Conservation (phyloP, 192 early-diverging fungal genomes). For the Backusella mclennaniae region DNA sequence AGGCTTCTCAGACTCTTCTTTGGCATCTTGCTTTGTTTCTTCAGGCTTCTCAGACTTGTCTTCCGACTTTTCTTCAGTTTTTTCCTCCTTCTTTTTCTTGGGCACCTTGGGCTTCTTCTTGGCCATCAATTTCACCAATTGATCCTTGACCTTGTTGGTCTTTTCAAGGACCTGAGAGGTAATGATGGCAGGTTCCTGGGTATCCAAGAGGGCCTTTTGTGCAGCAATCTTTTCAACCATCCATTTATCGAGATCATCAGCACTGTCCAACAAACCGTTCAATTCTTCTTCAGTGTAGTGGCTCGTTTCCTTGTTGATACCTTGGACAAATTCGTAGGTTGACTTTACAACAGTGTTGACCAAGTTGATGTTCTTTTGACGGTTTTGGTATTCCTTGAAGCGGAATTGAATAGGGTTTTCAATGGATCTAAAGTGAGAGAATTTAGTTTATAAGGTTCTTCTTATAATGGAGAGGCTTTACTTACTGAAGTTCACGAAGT, state of each 20-base stretch:
- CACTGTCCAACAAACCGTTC: slow-evolving; percentile 46
- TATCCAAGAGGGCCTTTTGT: slow-evolving; percentile 56
- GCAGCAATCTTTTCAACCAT: slow-evolving; percentile 52
- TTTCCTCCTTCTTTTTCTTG: slow-evolving; percentile 21
- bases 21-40: neutral
- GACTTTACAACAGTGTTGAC: slow-evolving; percentile 34
- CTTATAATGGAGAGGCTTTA: neutral
- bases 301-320: slow-evolving; percentile 46
- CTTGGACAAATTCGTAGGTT: slow-evolving; percentile 40
- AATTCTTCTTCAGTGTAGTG: slow-evolving; percentile 59
- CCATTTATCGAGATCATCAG: slow-evolving; percentile 64
- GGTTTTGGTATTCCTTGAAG: slow-evolving; percentile 42
- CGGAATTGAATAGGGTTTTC: slow-evolving; percentile 50
- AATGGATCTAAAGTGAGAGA: slow-evolving; percentile 27
- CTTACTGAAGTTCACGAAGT: slow-evolving; percentile 45
- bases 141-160: slow-evolving; percentile 46
- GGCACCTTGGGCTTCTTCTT: slow-evolving; percentile 56
- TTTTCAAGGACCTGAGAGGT: slow-evolving; percentile 54
- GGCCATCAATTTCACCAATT: slow-evolving; percentile 51
- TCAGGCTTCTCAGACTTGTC: neutral
- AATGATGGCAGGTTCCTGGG: slow-evolving; percentile 67
- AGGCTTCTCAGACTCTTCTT: neutral
- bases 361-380: slow-evolving; percentile 43
- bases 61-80: slow-evolving; percentile 22
- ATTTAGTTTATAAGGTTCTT: neutral